Base-by-base conservation (phyloP, 116 monocot species). In the Dioscorea cayenensis region DNA sequence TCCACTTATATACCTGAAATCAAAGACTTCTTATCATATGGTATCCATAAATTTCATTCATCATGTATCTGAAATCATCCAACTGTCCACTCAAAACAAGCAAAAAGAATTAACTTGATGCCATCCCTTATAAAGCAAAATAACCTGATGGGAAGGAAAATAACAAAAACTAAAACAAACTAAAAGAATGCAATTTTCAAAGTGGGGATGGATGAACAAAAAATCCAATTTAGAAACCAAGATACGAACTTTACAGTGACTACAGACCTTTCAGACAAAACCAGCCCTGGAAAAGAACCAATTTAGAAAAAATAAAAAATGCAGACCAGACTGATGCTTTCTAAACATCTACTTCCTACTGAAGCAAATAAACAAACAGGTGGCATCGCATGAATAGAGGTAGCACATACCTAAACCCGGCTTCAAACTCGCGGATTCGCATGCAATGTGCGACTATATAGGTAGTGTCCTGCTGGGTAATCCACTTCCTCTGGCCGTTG, bases 401-500 rank as follows among this genome's bases (percentile, higher is more conserved):
- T 43, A 43, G 12, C 22, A 73, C 81, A 36, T 17, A 97, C 97
- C 83, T 68, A 76, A 86, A 90, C 5, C 80, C 77, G 29, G 97
- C 51, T 48, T 93, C 93, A 66, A 93, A 88, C 69, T 97, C 88
- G 23, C 93, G 86, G 59, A 93, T 93, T 2, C 97, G 81, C 67
- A 93, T 84, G 74, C 82, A 93, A 75, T 97, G 93, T 22, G 88
- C 75, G 64, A 75, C 73, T 58, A 97, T 48, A 71, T 97, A 97
- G 43, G 88, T 80, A 64, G 76, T 73, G 29, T 97, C 97, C 59
- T 84, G 81, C 76, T 93, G 97, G 23, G 70, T 82, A 67, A 97
- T 70, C 97, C 97, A 97, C 75, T 93, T 93, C 69, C 84, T 82
- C 85, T 97, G 93, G 49, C 88, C 93, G 73, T 90, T 89, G 77